Evolutionary conservation across 139 green algal species (phyloP).

Genomic region (Microglena sp.): DNA sequence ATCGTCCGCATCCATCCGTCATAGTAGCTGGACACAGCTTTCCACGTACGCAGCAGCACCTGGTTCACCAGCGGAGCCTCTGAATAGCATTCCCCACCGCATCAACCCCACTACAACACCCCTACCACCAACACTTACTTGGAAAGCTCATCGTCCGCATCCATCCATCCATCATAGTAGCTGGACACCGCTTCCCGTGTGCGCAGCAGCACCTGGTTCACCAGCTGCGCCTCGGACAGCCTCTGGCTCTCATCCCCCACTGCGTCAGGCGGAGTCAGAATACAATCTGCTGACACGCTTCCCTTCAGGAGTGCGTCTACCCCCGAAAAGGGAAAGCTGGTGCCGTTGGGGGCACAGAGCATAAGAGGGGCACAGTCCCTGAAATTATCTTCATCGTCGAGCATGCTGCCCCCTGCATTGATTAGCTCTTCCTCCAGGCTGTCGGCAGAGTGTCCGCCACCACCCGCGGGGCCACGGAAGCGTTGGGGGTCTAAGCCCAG

Average conservation of each 20-base stretch:
- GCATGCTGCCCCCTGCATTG: not conserved
- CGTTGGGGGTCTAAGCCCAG: constrained; percentile 78
- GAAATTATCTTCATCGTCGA: constrained; percentile 10
- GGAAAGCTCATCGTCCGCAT: constrained; percentile 58
- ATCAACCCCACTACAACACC: not conserved
- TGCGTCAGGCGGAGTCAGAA: constrained; percentile 34
- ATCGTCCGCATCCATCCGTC: not conserved
- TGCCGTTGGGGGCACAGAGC: constrained; percentile 33
- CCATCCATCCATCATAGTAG: constrained; percentile 61
- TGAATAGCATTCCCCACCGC: not conserved
- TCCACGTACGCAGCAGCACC: constrained; percentile 10
- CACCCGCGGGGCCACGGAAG: not conserved
- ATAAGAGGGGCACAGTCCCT: constrained; percentile 23
- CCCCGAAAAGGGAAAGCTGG: constrained; percentile 49
- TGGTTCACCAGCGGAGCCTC: too few relatives aligned
- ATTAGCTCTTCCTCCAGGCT: not conserved
- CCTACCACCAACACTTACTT: constrained; percentile 35
- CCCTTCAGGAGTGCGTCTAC: constrained; percentile 17
- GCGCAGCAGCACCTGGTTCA: constrained; percentile 51
- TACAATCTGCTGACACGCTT: constrained; percentile 4
- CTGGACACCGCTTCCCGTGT: constrained; percentile 15
- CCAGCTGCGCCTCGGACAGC: constrained; percentile 43
- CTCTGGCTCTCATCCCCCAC: constrained; percentile 18
- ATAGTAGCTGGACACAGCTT: constrained; percentile 12
- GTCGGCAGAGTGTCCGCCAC: not conserved